Evolutionary conservation across 768 basidiomycete genomes (phyloP), one percentile per base, ranked within the genome.

Genomic region (Atractiella rhizophila): DNA sequence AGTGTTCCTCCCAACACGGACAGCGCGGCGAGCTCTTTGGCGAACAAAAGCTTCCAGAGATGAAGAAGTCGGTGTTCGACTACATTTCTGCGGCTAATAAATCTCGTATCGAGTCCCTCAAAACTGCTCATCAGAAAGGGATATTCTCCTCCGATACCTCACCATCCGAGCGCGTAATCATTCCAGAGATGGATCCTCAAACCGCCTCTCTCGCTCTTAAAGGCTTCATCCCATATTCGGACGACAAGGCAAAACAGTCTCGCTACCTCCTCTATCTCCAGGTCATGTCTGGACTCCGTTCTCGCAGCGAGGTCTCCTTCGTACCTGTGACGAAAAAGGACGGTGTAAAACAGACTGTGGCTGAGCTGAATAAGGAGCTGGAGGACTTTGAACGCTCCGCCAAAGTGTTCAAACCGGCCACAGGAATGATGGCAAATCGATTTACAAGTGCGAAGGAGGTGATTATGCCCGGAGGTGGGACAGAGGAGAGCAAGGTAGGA

Each of bases 51-150:
- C 63, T 79, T 10, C 66, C 72, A 11, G 60, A 71, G 3, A 68
- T 67, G 12, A 69, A 77, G 2, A 71, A 71, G 10, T 94, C 88
- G 0, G 70, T 98, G 13, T 94, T 88, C 56, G 86, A 96, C 33
- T 96, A 73, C 56, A 71, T 96, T 56, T 88, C 91, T 0, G 70
- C 76, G 48, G 86, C 85, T 52, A 82, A 88, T 52, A 69, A 72
- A 42, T 85, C 91, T 45, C 73, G 86, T 5, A 66, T 98, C n/a
- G 59, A 59, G 5, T 38, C 51, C 1, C 33, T 58, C 20, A 6
- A 39, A 32, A 7, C 48, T 36, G 33, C 39, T 1, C 40, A 36
- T 18, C 33, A 39, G 12, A n/a, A 29, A 26, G 39, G 16, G n/a
- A 31, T 23, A 36, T 21, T 20, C 33, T 40, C 54, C 16, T 50